Evolutionary conservation across 2,329 filamentous ascomycete species (phyloP).

Genomic region (Phaeophleospora eucalypticola): DNA sequence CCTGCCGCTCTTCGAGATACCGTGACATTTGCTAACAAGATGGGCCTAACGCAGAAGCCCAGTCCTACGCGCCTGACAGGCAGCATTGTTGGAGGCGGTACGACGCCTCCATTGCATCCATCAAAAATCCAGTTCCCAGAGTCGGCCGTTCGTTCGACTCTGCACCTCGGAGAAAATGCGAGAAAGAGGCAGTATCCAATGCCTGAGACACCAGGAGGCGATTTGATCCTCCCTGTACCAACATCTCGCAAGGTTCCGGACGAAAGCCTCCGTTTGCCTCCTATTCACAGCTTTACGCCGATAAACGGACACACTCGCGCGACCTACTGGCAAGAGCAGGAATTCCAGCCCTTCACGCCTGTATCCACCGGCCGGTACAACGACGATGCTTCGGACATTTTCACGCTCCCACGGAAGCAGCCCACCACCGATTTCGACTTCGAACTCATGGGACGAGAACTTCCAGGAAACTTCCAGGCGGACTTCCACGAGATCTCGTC

Average conservation of each 20-base stretch:
- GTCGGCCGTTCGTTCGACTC: slow-evolving; percentile 6
- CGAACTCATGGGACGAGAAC: neutral
- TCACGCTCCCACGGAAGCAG: neutral
- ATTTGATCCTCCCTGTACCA: no score
- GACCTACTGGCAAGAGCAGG: no score
- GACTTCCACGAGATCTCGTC: neutral
- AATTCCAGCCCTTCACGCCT: neutral
- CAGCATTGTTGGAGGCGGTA: neutral
- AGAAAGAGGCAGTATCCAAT: no score
- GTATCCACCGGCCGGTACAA: no score
- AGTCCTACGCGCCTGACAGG: no score
- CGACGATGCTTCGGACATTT: no score
- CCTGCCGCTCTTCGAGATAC: no score
- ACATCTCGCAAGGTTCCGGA: neutral
- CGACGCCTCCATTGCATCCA: slow-evolving; percentile 1
- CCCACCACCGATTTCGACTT: neutral
- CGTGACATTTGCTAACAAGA: no score
- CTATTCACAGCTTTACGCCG: neutral
- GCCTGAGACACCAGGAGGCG: no score
- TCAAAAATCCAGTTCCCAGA: neutral
- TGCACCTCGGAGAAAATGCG: neutral
- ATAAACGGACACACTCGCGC: neutral
- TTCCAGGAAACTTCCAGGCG: neutral
- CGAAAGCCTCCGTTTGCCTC: neutral
- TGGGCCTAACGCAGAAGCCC: no score